Base-by-base conservation (phyloP, 345 rosid species). In the Syzygium jambos region DNA sequence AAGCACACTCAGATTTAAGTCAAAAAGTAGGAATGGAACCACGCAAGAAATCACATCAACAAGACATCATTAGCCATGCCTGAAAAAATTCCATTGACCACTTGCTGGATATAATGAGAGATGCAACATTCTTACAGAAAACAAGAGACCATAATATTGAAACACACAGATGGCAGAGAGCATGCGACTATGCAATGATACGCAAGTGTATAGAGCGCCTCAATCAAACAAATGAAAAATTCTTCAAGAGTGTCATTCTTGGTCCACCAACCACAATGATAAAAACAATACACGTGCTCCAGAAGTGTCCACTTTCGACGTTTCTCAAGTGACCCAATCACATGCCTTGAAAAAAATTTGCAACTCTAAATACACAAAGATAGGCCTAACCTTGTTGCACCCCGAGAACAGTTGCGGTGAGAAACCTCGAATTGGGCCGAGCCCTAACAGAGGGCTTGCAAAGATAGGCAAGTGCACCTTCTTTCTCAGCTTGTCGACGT, bases 361-460 rank as follows among this genome's bases (percentile, higher is more conserved):
- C 78, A 19, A 68, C 25, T 68, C 25, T 17, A 68, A 34, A 68
- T 9, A 68, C 13, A 17, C 61, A 82, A 27, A 85, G 16, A 46
- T 61, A 59, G 10, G 82, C 77, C 90, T 73, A 51, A 97, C 98
- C 95, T 93, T 97, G 98, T 86, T 96, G 97, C 73, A 96, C 98
- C 49, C 99, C 98, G 85, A 91, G 98, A 88, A 96, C 97, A 80
- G 98, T 96, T n/a, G 99, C 98, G 17, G 94, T 93, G 53, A 95
- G 99, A 91, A 97, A 96, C 85, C 97, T 94, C 8, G 98, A 93
- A 89, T 97, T 97, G 22, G 99, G 97, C 78, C 97, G 93, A 78
- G 91, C 91, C 92, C 98, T 91, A 19, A 89, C 91, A 34, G 85
- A 90, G 84, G 96, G 98, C 89, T 93, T 89, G 90, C 90, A 89